Evolutionary conservation across 371 early-diverging fungal genomes (phyloP), one percentile per base, ranked within the genome.

Genomic region (Mortierella sp.): DNA sequence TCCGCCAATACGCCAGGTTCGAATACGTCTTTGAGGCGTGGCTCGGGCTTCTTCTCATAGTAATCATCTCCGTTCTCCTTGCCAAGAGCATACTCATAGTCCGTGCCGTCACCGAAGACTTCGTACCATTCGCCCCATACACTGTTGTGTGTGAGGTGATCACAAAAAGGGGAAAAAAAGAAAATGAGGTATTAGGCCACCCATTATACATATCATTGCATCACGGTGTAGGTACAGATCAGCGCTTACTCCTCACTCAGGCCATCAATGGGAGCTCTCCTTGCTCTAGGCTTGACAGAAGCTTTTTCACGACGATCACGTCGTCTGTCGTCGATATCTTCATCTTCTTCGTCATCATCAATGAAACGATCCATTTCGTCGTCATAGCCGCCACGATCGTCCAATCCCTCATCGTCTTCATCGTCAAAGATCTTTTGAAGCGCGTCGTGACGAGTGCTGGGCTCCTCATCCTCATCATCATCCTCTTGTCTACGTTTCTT

Each of bases 1-100:
- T 90, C 95, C 24, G 89, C 92, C 50, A 98, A 87, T 77, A 96
- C 98, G 28, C 93, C 91, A 0, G 98, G 98, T 83, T 98, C 98
- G 72, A 96, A 98, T 15, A 97, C 90, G 72, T 96, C 91, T 21
- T 88, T 91, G 59, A 94, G 81, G 60, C 90, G 90, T 65, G 89
- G 87, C 47, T 90, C 90, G 0, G 82, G 86, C 57, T 86, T 73
- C 65, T 83, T 80, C 9, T 84, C 78, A 24, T 84, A 72, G 41
- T 70, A 76, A 40, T 75, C 78, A 10, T 82, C 87, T 28, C 73
- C 71, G 50, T 70, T 74, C 48, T 68, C 73, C 61, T 81, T 80
- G 64, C 87, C 70, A 72, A 97, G 81, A 4, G 97, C 98, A 82
- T 92, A 96, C 21, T 88, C 93, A 77, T 97, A 97, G 50, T 97